These are phyloP conservation scores for Nakataea oryzae DNA, from an alignment of 2,329 filamentous ascomycete species.

Conservation along the genomic window DNA sequence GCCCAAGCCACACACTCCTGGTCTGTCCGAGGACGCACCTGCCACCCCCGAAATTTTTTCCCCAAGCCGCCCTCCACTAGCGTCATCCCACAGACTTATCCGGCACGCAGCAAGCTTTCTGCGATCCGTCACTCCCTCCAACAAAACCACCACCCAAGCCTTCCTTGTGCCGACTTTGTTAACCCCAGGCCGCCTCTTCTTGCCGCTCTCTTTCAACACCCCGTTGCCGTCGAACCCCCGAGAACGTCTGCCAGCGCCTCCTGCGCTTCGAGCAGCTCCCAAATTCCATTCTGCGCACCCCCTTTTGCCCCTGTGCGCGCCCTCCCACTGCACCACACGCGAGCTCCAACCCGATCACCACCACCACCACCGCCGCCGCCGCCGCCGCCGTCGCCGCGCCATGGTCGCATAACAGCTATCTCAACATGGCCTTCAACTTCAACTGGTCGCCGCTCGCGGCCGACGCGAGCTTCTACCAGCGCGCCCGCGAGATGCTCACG, in stretches of 20 bases:
- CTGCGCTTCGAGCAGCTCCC: not conserved
- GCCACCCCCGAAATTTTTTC: not conserved
- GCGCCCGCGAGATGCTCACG: constrained; percentile 88
- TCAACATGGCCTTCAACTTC: constrained; percentile 98
- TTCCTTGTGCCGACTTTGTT: not conserved
- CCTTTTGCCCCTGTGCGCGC: not conserved
- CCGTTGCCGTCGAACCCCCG: not conserved
- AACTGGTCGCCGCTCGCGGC: constrained; percentile 99
- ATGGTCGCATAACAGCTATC: constrained; percentile 24
- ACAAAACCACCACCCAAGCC: not conserved
- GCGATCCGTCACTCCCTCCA: not conserved
- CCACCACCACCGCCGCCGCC: not conserved
- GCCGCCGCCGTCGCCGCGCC: constrained; percentile 4
- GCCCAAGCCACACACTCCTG: not conserved
- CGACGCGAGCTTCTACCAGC: constrained; percentile 81
- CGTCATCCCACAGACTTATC: constrained; percentile 1
- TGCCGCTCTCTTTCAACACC: not conserved
- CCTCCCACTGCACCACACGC: not conserved
- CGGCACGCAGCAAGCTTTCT: not conserved
- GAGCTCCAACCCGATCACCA: not conserved
- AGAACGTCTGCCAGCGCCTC: not conserved
- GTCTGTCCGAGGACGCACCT: not conserved
- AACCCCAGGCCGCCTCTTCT: not conserved
- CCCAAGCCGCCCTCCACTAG: not conserved
- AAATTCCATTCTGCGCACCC: not conserved